Evolutionary conservation across 805 yeast genomes (phyloP).

Genomic region (Candida corydali): DNA sequence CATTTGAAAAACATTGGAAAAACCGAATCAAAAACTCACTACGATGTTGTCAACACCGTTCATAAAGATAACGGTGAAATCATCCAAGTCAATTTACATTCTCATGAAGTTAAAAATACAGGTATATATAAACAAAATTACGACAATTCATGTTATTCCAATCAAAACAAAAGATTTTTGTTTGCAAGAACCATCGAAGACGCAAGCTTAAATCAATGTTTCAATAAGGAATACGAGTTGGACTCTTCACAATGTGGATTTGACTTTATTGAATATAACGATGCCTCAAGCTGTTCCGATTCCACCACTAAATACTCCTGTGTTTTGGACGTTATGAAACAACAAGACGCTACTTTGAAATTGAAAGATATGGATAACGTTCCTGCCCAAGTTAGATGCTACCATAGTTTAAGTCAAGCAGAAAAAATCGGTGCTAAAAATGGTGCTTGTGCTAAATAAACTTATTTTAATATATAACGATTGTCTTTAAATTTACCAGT

Average conservation of each 20-base stretch:
- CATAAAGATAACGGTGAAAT: slow-evolving; percentile 10
- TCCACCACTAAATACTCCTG: slow-evolving; percentile 10
- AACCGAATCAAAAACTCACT: slow-evolving; percentile 5
- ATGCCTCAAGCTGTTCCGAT: slow-evolving; percentile 8
- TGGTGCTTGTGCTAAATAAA: slow-evolving; percentile 11
- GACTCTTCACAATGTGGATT: slow-evolving; percentile 10
- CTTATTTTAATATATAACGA: not conserved
- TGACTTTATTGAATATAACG: slow-evolving; percentile 9
- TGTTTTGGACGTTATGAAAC: slow-evolving; percentile 10
- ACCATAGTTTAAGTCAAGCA: slow-evolving; percentile 8
- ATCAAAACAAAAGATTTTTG: slow-evolving; percentile 4
- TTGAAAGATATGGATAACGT: slow-evolving; percentile 10
- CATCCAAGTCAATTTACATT: slow-evolving; percentile 9
- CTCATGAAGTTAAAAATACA: slow-evolving; percentile 9
- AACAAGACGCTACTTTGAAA: slow-evolving; percentile 8
- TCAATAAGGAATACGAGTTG: slow-evolving; percentile 8
- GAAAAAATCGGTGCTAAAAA: slow-evolving; percentile 2
- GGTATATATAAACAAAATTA: slow-evolving; percentile 9
- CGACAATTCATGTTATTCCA: slow-evolving; percentile 9
- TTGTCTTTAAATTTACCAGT: too few relatives aligned
- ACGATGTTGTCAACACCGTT: slow-evolving; percentile 10
- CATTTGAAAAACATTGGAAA: slow-evolving; percentile 7
- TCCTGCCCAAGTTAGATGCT: slow-evolving; percentile 13
- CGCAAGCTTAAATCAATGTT: slow-evolving; percentile 6
- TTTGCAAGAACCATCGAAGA: slow-evolving; percentile 10